Evolutionary conservation across 805 yeast genomes (phyloP).

Genomic region (Ogataea methanolica): DNA sequence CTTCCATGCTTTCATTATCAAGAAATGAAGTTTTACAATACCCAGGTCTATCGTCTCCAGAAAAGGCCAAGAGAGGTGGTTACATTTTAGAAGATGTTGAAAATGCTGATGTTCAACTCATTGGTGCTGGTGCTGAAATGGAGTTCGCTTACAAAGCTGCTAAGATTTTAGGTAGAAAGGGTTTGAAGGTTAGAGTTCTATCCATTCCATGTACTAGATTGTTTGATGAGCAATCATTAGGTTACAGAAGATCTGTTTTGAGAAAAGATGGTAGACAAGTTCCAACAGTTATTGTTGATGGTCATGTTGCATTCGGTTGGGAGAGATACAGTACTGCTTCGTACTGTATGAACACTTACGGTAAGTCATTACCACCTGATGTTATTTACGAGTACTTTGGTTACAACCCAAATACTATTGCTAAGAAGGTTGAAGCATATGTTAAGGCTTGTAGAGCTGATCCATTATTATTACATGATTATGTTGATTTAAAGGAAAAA

Average conservation of each 20-base stretch:
- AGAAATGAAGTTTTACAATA: constrained; percentile 91
- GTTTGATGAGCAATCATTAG: constrained; percentile 78
- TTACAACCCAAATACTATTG: constrained; percentile 89
- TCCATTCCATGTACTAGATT: constrained; percentile 90
- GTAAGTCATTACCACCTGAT: constrained; percentile 89
- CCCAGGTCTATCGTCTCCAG: constrained; percentile 79
- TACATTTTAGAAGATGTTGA: constrained; percentile 65
- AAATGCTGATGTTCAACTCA: constrained; percentile 59
- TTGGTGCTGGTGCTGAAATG: constrained; percentile 95
- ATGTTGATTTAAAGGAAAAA: constrained; percentile 29
- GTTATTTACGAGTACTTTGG: constrained; percentile 81
- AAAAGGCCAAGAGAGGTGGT: constrained; percentile 93
- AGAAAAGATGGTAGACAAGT: constrained; percentile 70
- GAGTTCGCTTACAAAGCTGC: constrained; percentile 77
- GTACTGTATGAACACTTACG: constrained; percentile 92
- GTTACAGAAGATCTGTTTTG: constrained; percentile 79
- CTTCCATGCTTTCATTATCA: constrained; percentile 69
- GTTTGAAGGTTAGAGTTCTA: constrained; percentile 74
- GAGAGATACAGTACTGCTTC: constrained; percentile 92
- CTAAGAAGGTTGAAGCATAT: constrained; percentile 35
- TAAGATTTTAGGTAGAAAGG: constrained; percentile 58
- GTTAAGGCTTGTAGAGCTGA: constrained; percentile 19
- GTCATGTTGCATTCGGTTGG: constrained; percentile 89
- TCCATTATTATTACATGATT: constrained; percentile 26
- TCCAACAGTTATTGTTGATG: constrained; percentile 93